Conservation (phyloP, 345 rosid species). For the Boechera divaricarpa region DNA sequence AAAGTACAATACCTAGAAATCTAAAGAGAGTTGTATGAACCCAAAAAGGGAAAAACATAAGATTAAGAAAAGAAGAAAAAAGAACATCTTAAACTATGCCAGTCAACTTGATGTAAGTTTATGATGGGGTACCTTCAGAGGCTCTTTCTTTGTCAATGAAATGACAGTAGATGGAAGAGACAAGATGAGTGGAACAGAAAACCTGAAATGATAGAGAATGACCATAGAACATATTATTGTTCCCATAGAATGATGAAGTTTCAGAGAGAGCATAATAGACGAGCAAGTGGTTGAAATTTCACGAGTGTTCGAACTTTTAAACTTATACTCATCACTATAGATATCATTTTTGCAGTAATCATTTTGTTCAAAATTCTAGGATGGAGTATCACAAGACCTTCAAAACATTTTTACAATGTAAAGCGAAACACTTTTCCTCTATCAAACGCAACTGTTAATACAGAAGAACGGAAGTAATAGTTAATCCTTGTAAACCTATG, state of each 20-base stretch:
- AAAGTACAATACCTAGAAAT: conserved; percentile 12
- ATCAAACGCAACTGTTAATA: conserved; percentile 17
- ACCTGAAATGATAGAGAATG: conserved; percentile 53
- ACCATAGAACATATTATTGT: conserved; percentile 27
- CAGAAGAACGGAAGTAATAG: conserved; percentile 1
- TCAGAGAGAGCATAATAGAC: neutral
- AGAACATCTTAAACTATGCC: conserved; percentile 19
- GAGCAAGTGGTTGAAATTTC: conserved; percentile 12
- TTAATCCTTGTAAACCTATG: neutral
- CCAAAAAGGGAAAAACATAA: neutral
- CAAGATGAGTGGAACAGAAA: conserved; percentile 81
- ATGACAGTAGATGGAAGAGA: conserved; percentile 84
- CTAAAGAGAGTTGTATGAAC: conserved; percentile 14
- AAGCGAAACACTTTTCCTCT: conserved; percentile 10
- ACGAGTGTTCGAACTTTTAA: conserved; percentile 1
- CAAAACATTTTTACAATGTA: neutral
- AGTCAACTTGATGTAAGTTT: conserved; percentile 24
- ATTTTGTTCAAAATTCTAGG: conserved; percentile 9
- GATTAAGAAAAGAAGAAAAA: neutral
- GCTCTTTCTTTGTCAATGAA: conserved; percentile 78
- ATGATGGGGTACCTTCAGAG: conserved; percentile 61
- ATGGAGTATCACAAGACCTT: conserved; percentile 2
- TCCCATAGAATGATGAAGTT: conserved; percentile 5
- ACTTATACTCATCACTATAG: conserved; percentile 12
- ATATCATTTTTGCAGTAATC: conserved; percentile 14